Evolutionary conservation across 164 flowering plant species (phyloP).

Genomic region (Hamamelis virginiana): DNA sequence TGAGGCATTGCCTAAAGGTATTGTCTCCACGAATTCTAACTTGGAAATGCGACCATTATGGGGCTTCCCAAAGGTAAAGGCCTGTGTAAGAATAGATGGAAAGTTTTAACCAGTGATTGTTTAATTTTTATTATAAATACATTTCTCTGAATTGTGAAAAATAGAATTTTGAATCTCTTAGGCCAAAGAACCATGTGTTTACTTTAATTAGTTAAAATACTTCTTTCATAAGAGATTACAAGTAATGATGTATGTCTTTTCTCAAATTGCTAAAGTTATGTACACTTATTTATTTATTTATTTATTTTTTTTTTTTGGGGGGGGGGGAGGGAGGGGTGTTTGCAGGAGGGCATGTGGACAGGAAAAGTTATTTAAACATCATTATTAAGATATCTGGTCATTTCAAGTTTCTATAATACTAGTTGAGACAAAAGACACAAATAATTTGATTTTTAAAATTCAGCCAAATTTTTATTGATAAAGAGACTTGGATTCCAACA

Average conservation of each 20-base stretch:
- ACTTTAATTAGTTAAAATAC: background rate
- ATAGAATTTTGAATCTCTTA: background rate
- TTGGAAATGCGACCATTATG: conserved; percentile 53
- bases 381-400: too few relatives aligned
- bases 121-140: background rate
- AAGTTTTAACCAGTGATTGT: background rate
- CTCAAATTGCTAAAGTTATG: background rate
- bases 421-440: too few relatives aligned
- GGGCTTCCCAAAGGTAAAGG: conserved; percentile 30
- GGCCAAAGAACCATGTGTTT: background rate
- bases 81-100: background rate
- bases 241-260: background rate
- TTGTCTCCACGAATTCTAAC: conserved; percentile 35
- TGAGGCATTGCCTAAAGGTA: conserved; percentile 45
- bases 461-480: too few relatives aligned
- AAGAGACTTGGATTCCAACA: too few relatives aligned
- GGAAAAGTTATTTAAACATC: too few relatives aligned
- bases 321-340: too few relatives aligned
- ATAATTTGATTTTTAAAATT: too few relatives aligned
- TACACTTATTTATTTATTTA: too few relatives aligned
- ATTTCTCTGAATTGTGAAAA: too few relatives aligned
- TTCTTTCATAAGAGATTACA: background rate
- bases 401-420: too few relatives aligned
- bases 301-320: too few relatives aligned
- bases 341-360: too few relatives aligned